These are phyloP conservation scores for Colletotrichum sp. DNA, from an alignment of 2,329 filamentous ascomycete genomes.

Conservation along the genomic window DNA sequence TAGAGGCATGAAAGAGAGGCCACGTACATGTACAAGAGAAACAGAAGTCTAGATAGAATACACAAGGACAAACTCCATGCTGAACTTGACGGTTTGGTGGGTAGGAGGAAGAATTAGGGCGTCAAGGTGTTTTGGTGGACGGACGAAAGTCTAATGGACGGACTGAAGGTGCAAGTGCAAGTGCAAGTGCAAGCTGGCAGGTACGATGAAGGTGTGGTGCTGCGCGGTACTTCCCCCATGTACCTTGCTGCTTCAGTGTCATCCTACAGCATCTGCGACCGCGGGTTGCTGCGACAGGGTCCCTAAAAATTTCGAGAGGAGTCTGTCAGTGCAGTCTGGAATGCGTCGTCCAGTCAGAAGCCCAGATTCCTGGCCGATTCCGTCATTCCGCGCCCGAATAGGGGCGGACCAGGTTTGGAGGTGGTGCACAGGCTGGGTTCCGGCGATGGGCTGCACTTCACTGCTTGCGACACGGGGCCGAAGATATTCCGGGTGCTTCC, in stretches of 20 bases:
- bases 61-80: constrained; percentile 13
- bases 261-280: neutral
- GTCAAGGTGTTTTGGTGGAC: constrained; percentile 3
- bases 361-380: neutral
- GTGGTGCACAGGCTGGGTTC: neutral
- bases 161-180: neutral
- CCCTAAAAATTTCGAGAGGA: constrained; percentile 1
- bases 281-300: neutral
- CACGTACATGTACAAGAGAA: constrained; percentile 20
- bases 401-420: neutral
- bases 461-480: neutral
- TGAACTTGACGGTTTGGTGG: constrained; percentile 2
- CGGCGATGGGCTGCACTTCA: neutral
- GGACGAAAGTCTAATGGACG: constrained; percentile 10
- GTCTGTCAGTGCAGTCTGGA: constrained; percentile 4
- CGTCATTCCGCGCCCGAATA: constrained; percentile 20
- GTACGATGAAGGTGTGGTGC: constrained; percentile 3
- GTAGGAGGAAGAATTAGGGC: constrained; percentile 2
- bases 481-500: neutral
- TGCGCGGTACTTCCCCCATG: neutral
- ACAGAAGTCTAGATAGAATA: constrained; percentile 16
- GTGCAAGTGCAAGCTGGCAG: constrained; percentile 21
- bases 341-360: constrained; percentile 9
- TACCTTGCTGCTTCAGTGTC: neutral
- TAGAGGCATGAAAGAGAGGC: neutral